Evolutionary conservation across 2,329 filamentous ascomycete genomes (phyloP).

Genomic region (Daldinia sp.): DNA sequence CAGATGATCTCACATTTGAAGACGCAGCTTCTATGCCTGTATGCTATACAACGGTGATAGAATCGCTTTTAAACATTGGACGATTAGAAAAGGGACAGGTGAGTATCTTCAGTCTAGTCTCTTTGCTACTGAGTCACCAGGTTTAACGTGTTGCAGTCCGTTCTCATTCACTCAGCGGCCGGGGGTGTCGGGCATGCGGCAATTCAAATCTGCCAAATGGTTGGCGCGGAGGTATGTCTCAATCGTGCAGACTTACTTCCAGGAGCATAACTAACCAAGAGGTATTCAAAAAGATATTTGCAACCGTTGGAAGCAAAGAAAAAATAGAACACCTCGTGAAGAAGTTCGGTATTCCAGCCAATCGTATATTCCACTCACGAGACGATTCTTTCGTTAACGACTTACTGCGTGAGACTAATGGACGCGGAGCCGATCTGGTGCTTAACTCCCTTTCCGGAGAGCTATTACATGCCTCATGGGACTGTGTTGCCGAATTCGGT

Average conservation of each 20-base stretch:
- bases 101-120: not conserved
- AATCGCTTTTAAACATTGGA: conserved; percentile 38
- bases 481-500: conserved; percentile 39
- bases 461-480: conserved; percentile 51
- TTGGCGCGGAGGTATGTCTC: not conserved
- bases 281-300: conserved; percentile 14
- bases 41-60: conserved; percentile 39
- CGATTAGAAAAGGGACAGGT: conserved; percentile 16
- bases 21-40: conserved; percentile 37
- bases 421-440: not conserved
- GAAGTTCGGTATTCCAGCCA: not conserved
- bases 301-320: not conserved
- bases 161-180: not conserved
- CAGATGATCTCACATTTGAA: conserved; percentile 35
- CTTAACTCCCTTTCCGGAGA: conserved; percentile 36
- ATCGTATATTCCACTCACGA: not conserved
- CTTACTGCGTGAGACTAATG: not conserved
- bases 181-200: conserved; percentile 7
- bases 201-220: not conserved
- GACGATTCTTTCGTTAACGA: not conserved
- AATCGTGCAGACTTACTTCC: not conserved
- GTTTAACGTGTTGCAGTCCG: not conserved
- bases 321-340: not conserved
- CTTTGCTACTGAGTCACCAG: not conserved
- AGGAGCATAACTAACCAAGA: not conserved